Evolutionary conservation across 768 basidiomycete species (phyloP), one percentile per base, ranked within the genome.

Genomic region (Russula vinacea): DNA sequence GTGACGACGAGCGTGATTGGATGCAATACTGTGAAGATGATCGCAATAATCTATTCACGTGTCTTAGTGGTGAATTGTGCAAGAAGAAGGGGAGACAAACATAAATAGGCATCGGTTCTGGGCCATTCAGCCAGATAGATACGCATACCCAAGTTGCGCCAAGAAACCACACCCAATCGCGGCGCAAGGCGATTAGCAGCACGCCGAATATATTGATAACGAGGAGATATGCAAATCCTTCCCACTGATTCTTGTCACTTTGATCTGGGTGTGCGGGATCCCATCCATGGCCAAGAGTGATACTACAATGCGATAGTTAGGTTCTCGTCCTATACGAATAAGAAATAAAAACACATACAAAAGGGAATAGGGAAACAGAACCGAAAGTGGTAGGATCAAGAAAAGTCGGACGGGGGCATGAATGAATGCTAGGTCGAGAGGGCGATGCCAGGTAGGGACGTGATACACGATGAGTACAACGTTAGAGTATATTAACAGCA

Each of bases 341-440:
- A 5, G 22, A 4, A 19, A 6, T 10, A 22, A 17, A 51, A 22
- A 37, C n/a, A 72, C 77, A 51, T 64, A 81, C 79, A 88, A 86
- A 16, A 86, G 79, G 45, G 80, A 82, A 67, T 85, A 83, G 0
- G 83, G 80, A 65, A 92, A 86, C 62, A 89, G 75, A 40, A 89
- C 76, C 4, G 74, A 75, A 32, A 87, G 72, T 2, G 84, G 82
- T 2, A 87, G 65, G 13, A 77, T 70, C 60, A 79, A 70, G 71
- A 88, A 88, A 64, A 92, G 86, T 3, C 90, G 81, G 58, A 96
- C 78, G 0, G 95, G 95, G 0, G 90, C 89, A 69, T 97, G 94
- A 61, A 97, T 90, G 68, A 95, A 86, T 0, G 86, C 80, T 39
- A 84, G 85, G 73, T 94, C 92, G 45, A 95, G 73, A 0, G 91